Conservation (phyloP, 2,329 filamentous ascomycete species). For the Acrocalymma vagum region DNA sequence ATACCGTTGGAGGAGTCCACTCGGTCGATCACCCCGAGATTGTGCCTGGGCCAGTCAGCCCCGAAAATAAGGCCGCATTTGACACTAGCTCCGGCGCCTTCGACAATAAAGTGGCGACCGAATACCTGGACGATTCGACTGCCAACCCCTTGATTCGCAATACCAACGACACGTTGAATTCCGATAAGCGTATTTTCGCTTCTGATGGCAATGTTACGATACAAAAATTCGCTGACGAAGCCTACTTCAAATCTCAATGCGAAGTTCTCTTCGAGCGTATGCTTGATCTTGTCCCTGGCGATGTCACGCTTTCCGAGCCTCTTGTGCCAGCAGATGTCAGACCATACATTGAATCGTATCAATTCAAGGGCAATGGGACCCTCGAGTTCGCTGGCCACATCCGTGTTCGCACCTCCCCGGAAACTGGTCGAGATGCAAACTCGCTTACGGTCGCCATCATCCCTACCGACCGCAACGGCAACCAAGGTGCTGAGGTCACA, state of each 20-base stretch:
- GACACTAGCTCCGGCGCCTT: conserved; percentile 31
- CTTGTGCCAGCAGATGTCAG: conserved; percentile 23
- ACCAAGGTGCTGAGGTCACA: conserved; percentile 1
- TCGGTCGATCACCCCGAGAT: conserved; percentile 40
- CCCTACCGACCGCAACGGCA: conserved; percentile 6
- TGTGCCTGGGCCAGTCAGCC: conserved; percentile 27
- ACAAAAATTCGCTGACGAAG: conserved; percentile 28
- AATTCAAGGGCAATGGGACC: conserved; percentile 15
- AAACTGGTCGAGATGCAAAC: conserved; percentile 10
- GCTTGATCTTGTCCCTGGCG: conserved; percentile 29
- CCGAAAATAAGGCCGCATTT: conserved; percentile 31
- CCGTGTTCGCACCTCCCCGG: conserved; percentile 21
- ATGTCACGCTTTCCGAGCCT: conserved; percentile 26
- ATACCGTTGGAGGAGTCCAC: conserved; percentile 47
- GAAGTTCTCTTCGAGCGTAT: conserved; percentile 25
- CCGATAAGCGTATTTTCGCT: conserved; percentile 42
- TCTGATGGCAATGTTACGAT: conserved; percentile 43
- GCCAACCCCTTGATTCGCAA: conserved; percentile 35
- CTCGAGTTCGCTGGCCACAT: conserved; percentile 24
- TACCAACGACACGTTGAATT: conserved; percentile 37
- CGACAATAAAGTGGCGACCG: conserved; percentile 40
- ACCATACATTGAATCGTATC: conserved; percentile 23
- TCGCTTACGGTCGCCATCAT: conserved; percentile 9
- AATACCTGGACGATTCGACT: conserved; percentile 41
- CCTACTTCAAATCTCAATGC: conserved; percentile 27